phyloP scores from a whole-genome alignment of 345 rosid species.

The Eutrema japonicum region DNA sequence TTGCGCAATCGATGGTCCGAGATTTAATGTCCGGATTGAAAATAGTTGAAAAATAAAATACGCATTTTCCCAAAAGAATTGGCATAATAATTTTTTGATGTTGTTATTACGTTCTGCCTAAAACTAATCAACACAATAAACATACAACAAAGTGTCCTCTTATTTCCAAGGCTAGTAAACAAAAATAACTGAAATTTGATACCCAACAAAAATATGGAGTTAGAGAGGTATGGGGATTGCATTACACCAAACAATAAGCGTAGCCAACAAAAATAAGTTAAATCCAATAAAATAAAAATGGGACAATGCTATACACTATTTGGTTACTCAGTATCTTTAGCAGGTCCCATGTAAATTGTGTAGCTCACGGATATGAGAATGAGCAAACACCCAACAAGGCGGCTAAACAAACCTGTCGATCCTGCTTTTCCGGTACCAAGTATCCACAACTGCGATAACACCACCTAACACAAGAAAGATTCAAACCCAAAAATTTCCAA shows the following conservation, averaged over 20 bases:
- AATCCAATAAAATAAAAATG: not conserved
- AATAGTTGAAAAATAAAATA: too few species aligned
- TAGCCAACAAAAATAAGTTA: not conserved
- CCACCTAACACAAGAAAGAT: slow-evolving; percentile 51
- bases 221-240: not conserved
- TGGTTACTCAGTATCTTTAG: slow-evolving; percentile 65
- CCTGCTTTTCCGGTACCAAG: slow-evolving; percentile 47
- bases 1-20: too few species aligned
- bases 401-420: slow-evolving; percentile 57
- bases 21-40: too few species aligned
- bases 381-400: slow-evolving; percentile 72
- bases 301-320: not conserved
- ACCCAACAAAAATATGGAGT: not conserved
- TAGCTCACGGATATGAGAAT: slow-evolving; percentile 64
- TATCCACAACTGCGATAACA: slow-evolving; percentile 67
- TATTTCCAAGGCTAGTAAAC: slow-evolving; percentile 2
- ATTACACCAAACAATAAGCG: slow-evolving; percentile 9
- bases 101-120: not conserved
- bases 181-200: slow-evolving; percentile 23
- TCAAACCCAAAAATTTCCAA: too few species aligned
- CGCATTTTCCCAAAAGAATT: not conserved
- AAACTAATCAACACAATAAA: not conserved
- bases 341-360: slow-evolving; percentile 73
- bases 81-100: not conserved
- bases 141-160: not conserved